Percentiles rank a stretch among this genome's conserved stretches.
Conservation (phyloP, 345 rosid species). For the Eucalyptus leucophloia region DNA sequence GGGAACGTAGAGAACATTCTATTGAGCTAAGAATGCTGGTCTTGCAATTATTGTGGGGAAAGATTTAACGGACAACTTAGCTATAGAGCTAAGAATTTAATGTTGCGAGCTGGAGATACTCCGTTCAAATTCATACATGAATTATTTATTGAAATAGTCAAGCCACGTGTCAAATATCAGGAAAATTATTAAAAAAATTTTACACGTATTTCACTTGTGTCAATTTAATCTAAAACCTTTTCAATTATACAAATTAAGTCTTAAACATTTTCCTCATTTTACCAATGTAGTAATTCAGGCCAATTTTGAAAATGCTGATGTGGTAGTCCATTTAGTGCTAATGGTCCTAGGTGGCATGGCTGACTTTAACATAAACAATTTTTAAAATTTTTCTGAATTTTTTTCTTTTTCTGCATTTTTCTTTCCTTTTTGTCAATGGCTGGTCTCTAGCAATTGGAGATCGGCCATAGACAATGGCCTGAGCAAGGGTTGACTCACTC, state of each 20-base stretch:
- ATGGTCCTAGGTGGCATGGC: not conserved
- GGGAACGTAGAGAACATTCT: not conserved
- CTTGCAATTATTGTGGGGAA: not conserved
- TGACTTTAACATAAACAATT: too few species aligned
- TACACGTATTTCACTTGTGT: not conserved
- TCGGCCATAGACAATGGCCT: not conserved
- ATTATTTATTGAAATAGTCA: not conserved
- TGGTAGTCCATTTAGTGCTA: too few species aligned
- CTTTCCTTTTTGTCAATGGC: not conserved
- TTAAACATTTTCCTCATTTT: too few species aligned
- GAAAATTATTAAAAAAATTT: not conserved
- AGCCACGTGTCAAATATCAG: not conserved
- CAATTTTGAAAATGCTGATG: too few species aligned
- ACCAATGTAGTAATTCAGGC: not conserved
- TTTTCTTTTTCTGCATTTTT: too few species aligned
- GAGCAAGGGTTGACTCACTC: not conserved
- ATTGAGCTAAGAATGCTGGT: not conserved
- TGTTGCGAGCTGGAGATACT: not conserved
- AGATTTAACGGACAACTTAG: not conserved
- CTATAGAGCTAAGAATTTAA: not conserved
- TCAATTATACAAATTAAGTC: not conserved
- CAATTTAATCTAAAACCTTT: not conserved
- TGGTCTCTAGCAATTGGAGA: not conserved
- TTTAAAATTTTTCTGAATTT: not conserved
- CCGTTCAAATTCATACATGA: not conserved